These are phyloP conservation scores for Pseudisothecium myosuroides DNA, from an alignment of 225 moss, liverwort and hornwort genomes.

Conservation along the genomic window DNA sequence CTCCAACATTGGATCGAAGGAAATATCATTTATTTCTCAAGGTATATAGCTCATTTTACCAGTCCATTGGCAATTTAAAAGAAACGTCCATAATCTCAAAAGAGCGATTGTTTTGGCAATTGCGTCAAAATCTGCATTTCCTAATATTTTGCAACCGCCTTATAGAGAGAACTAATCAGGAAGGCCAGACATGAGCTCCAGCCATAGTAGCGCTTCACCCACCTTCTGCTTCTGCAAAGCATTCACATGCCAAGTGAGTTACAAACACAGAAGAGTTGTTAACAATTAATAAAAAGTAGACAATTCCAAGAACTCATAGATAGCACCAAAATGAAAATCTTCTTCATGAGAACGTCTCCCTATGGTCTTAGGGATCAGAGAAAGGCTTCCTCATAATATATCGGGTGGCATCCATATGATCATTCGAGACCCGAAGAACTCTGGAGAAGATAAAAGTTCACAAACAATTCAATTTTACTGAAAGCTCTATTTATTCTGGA, in stretches of 20 bases:
- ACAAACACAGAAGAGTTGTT: not conserved
- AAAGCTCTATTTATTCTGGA: not conserved
- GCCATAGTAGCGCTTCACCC: conserved; percentile 39
- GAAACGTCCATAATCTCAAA: not conserved
- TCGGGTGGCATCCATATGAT: not conserved
- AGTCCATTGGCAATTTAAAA: not conserved
- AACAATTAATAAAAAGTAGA: not conserved
- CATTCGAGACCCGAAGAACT: not conserved
- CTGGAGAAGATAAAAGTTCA: not conserved
- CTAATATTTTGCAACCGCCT: not conserved
- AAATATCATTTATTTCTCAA: not conserved
- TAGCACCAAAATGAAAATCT: not conserved
- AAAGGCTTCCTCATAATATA: not conserved
- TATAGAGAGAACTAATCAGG: not conserved
- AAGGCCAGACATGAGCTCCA: conserved; percentile 38
- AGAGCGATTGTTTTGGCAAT: not conserved
- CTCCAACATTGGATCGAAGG: not conserved
- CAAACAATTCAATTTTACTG: too few relatives aligned
- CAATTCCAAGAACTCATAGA: not conserved
- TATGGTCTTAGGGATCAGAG: not conserved
- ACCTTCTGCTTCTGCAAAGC: conserved; percentile 42
- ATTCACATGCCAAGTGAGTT: not conserved
- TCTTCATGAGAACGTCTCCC: not conserved
- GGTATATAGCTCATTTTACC: not conserved
- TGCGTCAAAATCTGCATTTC: not conserved